Evolutionary conservation across 1,139 yeast species (phyloP).

Genomic region (Komagataea norvegica): DNA sequence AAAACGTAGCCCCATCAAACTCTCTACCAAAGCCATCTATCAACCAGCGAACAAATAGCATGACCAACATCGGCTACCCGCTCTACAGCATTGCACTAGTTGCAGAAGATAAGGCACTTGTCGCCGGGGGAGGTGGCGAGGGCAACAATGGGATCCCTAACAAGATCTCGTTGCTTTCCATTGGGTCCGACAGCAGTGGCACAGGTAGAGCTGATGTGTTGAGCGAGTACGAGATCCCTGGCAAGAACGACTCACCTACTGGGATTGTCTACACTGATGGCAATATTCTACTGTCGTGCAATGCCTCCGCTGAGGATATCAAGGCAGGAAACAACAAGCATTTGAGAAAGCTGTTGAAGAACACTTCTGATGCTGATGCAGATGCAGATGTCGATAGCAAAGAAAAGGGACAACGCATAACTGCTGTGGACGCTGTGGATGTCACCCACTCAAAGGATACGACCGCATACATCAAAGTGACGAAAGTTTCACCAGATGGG

Average conservation of each 20-base stretch:
- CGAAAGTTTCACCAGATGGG: slow-evolving; percentile 49
- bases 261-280: slow-evolving; percentile 52
- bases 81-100: slow-evolving; percentile 73
- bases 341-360: slow-evolving; percentile 64
- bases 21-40: too few relatives aligned
- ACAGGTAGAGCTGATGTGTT: slow-evolving; percentile 45
- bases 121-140: slow-evolving; percentile 95
- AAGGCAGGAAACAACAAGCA: slow-evolving; percentile 61
- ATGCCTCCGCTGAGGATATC: slow-evolving; percentile 56
- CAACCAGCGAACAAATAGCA: neutral
- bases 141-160: slow-evolving; percentile 87
- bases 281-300: slow-evolving; percentile 65
- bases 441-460: too few relatives aligned
- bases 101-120: slow-evolving; percentile 55
- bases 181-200: slow-evolving; percentile 33
- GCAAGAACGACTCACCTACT: slow-evolving; percentile 71
- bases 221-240: slow-evolving; percentile 57
- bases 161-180: slow-evolving; percentile 58
- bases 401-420: too few relatives aligned
- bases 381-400: slow-evolving; percentile 31
- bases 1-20: too few relatives aligned
- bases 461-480: slow-evolving; percentile 61
- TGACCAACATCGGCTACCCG: slow-evolving; percentile 45
- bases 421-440: slow-evolving; percentile 43
- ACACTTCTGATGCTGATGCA: slow-evolving; percentile 53